Evolutionary conservation across 306 rosid genomes (phyloP), one percentile per base, ranked within the genome.

Genomic region (Albizia julibrissin): DNA sequence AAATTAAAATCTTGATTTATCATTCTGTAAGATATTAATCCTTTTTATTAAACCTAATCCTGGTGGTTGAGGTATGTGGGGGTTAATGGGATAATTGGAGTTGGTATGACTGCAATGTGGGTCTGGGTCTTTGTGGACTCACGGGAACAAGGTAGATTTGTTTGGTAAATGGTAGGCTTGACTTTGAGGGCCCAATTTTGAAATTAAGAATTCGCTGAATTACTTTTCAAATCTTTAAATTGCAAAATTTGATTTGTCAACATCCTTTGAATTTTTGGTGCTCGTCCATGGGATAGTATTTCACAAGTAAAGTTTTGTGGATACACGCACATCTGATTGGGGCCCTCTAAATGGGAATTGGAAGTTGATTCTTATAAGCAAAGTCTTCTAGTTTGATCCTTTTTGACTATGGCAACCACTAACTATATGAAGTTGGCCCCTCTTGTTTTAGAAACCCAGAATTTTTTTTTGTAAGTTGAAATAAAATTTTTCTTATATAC

Each of bases 401-500:
- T 27, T 29, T 64, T 29, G 10, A 26, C 37, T 13, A 12, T 11
- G 69, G 69, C 8, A 27, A 27, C 3, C 39, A 14, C 37, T 4
- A 11, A 8, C 26, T n/a, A 19, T 5, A 52, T 16, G 13, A 54
- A 54, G 13, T 21, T n/a, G 13, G 12, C 11, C 62, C 62, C 13
- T 37, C 40, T 5, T 37, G 40, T 37, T 15, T 37, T 8, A 37
- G 6, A 47, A 47, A 4, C 21, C 54, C 21, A 13, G 10, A 0
- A 46, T 0, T 43, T 43, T 10, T 43, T 43, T 43, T 43, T 43
- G 2, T 11, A 44, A 44, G 1, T 11, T 1, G 49, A 44, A 3
- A 14, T 1, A 42, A 42, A 42, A 10, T 3, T 0, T 0, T 8
- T 37, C 0, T 37, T 1, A 5, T 1, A 37, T 37, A 37, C 1